Evolutionary conservation across 1,284 basidiomycete species (phyloP).

Genomic region (Vanrija sp.): DNA sequence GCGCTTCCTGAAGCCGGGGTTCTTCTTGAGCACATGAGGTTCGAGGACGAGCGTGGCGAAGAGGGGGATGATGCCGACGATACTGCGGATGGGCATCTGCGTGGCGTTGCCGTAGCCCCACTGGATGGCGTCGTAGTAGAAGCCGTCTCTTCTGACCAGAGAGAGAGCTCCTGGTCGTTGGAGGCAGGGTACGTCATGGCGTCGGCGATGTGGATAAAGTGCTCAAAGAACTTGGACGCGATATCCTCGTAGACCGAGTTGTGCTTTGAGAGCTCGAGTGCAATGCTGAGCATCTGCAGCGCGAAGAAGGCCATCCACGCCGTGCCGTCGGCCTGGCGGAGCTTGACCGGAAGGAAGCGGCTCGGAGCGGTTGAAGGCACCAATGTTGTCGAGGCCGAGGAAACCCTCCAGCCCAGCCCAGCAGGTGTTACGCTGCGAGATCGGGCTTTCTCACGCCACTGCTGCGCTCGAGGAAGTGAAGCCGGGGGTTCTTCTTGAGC

Average conservation of each 20-base stretch:
- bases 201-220: slow-evolving; percentile 93
- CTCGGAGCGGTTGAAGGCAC: slow-evolving; percentile 96
- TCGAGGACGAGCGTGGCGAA: slow-evolving; percentile 93
- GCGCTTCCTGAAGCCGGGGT: slow-evolving; percentile 96
- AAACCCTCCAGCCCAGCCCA: too few species aligned
- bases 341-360: slow-evolving; percentile 80
- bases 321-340: slow-evolving; percentile 96
- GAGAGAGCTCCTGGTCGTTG: slow-evolving; percentile 69
- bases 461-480: slow-evolving; percentile 95
- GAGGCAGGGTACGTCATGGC: slow-evolving; percentile 88
- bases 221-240: slow-evolving; percentile 83
- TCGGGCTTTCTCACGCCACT: slow-evolving; percentile 93
- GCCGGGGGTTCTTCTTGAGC: slow-evolving; percentile 85
- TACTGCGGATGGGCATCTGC: slow-evolving; percentile 85
- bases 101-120: slow-evolving; percentile 77
- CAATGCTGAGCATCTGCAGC: slow-evolving; percentile 84
- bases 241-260: slow-evolving; percentile 98
- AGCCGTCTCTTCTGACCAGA: slow-evolving; percentile 94
- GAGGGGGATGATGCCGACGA: slow-evolving; percentile 92
- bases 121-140: slow-evolving; percentile 96
- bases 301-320: slow-evolving; percentile 99
- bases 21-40: slow-evolving; percentile 77
- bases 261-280: slow-evolving; percentile 94
- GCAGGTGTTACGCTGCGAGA: too few species aligned
- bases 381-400: slow-evolving; percentile 95